These are phyloP conservation scores for Daucus carota DNA, from an alignment of 129 eudicot genomes.

Conservation along the genomic window DNA sequence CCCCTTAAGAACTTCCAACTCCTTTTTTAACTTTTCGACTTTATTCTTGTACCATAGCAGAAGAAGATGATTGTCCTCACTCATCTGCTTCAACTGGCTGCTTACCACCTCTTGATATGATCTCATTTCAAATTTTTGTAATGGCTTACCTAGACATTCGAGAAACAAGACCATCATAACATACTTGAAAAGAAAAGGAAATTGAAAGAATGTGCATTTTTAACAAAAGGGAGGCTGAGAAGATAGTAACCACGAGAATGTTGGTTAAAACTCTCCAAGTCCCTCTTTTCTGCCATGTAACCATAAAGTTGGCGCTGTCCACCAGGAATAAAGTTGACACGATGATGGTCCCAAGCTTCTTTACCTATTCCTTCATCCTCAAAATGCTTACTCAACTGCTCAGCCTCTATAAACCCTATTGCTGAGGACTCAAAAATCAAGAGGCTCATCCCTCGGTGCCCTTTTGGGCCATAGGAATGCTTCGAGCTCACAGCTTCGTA, in stretches of 20 bases:
- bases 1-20: constrained; percentile 52
- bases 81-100: constrained; percentile 47
- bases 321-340: constrained; percentile 28
- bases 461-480: constrained; percentile 81
- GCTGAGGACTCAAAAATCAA: constrained; percentile 72
- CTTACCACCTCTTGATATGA: constrained; percentile 1
- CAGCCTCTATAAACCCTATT: neutral
- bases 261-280: constrained; percentile 56
- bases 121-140: too few relatives aligned
- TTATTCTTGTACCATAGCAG: constrained; percentile 38
- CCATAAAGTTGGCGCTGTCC: constrained; percentile 68
- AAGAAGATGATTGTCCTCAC: constrained; percentile 67
- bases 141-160: neutral
- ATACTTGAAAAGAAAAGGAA: neutral
- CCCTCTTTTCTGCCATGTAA: constrained; percentile 53
- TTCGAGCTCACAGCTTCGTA: constrained; percentile 59
- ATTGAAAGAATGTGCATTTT: too few relatives aligned
- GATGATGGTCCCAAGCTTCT: constrained; percentile 49
- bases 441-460: constrained; percentile 79
- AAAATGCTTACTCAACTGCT: too few relatives aligned
- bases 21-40: neutral
- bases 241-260: constrained; percentile 48
- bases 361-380: constrained; percentile 23
- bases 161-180: neutral
- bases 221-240: neutral